Base-by-base conservation (phyloP, 2,329 filamentous ascomycete species). In the Xylariaceae sp. region DNA sequence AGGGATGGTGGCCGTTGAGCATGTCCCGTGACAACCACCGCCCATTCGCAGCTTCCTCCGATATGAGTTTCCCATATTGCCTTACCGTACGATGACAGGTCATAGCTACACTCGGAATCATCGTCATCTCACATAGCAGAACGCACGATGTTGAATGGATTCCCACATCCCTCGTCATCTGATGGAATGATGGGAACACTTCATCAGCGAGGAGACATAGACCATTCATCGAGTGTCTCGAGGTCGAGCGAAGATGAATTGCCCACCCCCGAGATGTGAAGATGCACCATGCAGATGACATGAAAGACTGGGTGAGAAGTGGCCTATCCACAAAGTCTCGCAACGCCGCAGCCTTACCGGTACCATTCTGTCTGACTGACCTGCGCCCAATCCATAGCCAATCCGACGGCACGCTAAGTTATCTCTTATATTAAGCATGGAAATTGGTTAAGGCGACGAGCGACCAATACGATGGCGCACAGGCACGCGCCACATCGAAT, bases 121-220 rank as follows among this genome's bases (percentile, higher is more conserved):
- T 11, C 22, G 22, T 11, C 22, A 26, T 6, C 11, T 11, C 11
- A 26, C 22, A 11, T 26, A 11, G 11, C 11, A 26, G 22, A 11
- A 26, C 11, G 6, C 22, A 26, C 6, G 11, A 11, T 18, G 38
- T 40, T 49, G 39, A 31, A 18, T 35, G n/a, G n/a, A n/a, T n/a
- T n/a, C n/a, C n/a, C n/a, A n/a, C 44, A 36, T 49, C 48, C 48
- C 48, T 47, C 44, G 48, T 52, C 45, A 50, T 45, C 47, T 32
- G 30, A n/a, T 13, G 30, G 30, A n/a, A 13, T n/a, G 30, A 26
- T 26, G 22, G 22, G 22, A 9, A n/a, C 26, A n/a, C 26, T n/a
- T 9, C n/a, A 9, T 9, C n/a, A n/a, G 26, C 26, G 9, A n/a
- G n/a, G 9, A n/a, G 30, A 32, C 13, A n/a, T n/a, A 7, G 32